phyloP scores from a whole-genome alignment of 805 yeast genomes.

The Starmerella floris region DNA sequence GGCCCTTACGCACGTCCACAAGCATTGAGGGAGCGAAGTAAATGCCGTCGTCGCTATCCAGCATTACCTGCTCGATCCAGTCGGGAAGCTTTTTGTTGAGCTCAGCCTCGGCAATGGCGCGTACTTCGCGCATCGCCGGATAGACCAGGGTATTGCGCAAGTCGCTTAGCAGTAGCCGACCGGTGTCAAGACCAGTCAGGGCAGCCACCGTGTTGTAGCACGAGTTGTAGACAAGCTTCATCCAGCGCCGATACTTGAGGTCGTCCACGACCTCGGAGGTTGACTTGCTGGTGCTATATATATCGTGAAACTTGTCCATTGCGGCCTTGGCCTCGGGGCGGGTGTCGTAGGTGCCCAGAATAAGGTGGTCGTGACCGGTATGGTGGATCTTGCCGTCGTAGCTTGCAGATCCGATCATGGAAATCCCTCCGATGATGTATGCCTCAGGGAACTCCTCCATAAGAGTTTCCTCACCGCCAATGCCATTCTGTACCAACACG shows the following conservation, averaged over 20 bases:
- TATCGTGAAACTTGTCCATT: conserved; percentile 33
- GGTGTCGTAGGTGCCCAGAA: conserved; percentile 42
- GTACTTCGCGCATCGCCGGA: conserved; percentile 59
- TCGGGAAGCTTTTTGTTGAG: conserved; percentile 40
- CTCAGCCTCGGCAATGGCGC: conserved; percentile 54
- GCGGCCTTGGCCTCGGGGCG: conserved; percentile 24
- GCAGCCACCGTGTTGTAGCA: conserved; percentile 51
- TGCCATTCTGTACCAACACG: conserved; percentile 53
- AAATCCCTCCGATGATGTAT: conserved; percentile 47
- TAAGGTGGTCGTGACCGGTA: conserved; percentile 37
- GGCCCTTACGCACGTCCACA: conserved; percentile 51
- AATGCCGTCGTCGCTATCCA: conserved; percentile 45
- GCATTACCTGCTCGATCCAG: conserved; percentile 36
- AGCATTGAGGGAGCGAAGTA: conserved; percentile 62
- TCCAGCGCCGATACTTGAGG: conserved; percentile 45
- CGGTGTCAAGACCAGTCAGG: conserved; percentile 45
- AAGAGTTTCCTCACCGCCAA: conserved; percentile 47
- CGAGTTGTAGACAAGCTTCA: conserved; percentile 58
- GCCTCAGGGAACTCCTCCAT: conserved; percentile 38
- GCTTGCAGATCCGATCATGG: conserved; percentile 49
- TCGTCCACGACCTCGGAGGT: conserved; percentile 32
- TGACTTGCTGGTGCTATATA: conserved; percentile 37
- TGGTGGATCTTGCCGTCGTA: conserved; percentile 39
- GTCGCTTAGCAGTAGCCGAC: conserved; percentile 38
- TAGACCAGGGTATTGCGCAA: conserved; percentile 31